Percentiles rank a stretch among this genome's conserved stretches.
phyloP scores from a whole-genome alignment of 2,329 filamentous ascomycete species.

The Alternaria brassicae region DNA sequence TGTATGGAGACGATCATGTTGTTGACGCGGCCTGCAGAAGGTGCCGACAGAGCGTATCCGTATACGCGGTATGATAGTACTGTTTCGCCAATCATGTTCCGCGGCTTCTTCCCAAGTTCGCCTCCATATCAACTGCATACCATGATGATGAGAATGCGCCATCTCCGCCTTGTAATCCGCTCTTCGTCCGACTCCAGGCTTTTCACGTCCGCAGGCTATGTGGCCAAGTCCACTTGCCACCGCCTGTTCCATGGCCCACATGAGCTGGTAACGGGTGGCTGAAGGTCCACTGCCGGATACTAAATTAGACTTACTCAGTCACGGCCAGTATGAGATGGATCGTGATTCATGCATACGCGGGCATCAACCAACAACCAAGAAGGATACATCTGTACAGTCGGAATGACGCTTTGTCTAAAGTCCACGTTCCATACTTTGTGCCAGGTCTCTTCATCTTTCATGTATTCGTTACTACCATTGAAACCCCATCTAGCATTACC shows the following conservation, averaged over 20 bases:
- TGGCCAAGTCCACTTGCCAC: background rate
- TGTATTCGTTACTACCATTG: background rate
- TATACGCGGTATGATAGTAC: background rate
- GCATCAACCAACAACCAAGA: background rate
- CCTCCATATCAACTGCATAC: background rate
- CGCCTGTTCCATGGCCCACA: background rate
- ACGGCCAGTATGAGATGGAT: background rate
- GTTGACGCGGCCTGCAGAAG: constrained; percentile 7
- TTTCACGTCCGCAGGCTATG: background rate
- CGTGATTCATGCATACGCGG: background rate
- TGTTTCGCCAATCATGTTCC: background rate
- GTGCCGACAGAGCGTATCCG: background rate
- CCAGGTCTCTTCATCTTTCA: background rate
- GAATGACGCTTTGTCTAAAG: background rate
- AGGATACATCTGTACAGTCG: background rate
- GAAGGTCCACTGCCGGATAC: background rate
- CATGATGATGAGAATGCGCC: background rate
- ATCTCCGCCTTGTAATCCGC: background rate
- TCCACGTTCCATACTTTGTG: background rate
- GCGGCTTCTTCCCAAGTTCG: background rate
- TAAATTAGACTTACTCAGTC: background rate
- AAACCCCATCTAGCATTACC: no score
- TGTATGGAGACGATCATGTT: background rate
- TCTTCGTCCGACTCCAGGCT: background rate
- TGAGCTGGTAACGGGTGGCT: background rate